phyloP scores from a whole-genome alignment of 768 basidiomycete genomes.

The Hysterangium stoloniferum region DNA sequence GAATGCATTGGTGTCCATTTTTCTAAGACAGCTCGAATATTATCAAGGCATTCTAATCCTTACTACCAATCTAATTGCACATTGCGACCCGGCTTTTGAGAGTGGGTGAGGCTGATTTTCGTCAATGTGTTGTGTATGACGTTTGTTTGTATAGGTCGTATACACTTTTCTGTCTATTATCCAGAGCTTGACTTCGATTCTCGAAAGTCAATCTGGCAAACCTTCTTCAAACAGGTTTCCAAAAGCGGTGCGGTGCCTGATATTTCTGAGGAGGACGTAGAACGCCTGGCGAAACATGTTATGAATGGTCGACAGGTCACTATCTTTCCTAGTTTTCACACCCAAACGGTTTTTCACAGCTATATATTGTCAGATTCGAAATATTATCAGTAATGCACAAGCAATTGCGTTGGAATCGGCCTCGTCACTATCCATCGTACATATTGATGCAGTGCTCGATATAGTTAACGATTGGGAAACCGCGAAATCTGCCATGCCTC shows the following conservation, averaged over 20 bases:
- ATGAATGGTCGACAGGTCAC: constrained; percentile 27
- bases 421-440: not conserved
- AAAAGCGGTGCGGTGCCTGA: not conserved
- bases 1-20: constrained; percentile 30
- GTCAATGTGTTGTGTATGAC: not conserved
- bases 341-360: not conserved
- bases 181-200: constrained; percentile 22
- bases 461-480: constrained; percentile 3
- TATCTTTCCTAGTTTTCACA: not conserved
- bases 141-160: constrained; percentile 21
- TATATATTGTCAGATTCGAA: constrained; percentile 20
- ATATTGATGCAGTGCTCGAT: constrained; percentile 7
- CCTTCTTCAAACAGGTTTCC: constrained; percentile 19
- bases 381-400: constrained; percentile 22
- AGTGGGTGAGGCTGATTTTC: not conserved
- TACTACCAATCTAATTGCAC: constrained; percentile 26
- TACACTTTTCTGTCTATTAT: constrained; percentile 29
- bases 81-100: constrained; percentile 28
- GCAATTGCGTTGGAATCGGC: constrained; percentile 7
- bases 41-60: constrained; percentile 31
- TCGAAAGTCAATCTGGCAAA: constrained; percentile 24
- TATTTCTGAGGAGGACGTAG: constrained; percentile 17
- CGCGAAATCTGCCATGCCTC: not conserved
- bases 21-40: constrained; percentile 31
- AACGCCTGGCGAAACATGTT: constrained; percentile 15